phyloP scores from a whole-genome alignment of 2,329 filamentous ascomycete genomes.

The Claviceps paspali region DNA sequence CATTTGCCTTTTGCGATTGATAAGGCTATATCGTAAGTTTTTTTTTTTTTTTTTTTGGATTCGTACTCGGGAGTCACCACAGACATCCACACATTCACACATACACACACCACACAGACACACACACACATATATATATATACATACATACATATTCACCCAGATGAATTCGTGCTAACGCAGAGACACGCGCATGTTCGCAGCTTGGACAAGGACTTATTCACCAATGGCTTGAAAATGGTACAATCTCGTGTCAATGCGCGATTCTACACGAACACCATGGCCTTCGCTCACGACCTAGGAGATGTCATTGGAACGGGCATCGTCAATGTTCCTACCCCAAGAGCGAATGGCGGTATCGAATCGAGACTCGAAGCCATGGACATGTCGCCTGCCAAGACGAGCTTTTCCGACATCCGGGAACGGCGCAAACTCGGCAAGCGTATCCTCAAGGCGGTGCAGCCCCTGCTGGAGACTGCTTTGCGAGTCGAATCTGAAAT shows the following conservation, averaged over 20 bases:
- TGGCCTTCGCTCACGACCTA: conserved; percentile 42
- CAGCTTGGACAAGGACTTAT: conserved; percentile 47
- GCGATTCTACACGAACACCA: conserved; percentile 41
- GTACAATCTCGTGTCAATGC: conserved; percentile 37
- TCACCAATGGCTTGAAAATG: conserved; percentile 33
- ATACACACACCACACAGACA: no score
- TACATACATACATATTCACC: no score
- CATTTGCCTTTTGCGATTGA: conserved; percentile 65
- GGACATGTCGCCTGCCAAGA: conserved; percentile 35
- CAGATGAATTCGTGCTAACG: no score
- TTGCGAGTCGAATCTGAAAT: conserved; percentile 71
- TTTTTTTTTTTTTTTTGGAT: background rate
- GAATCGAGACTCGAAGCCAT: conserved; percentile 18
- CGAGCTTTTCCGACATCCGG: conserved; percentile 51
- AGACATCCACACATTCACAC: no score
- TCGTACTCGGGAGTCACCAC: no score
- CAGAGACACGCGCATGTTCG: no score
- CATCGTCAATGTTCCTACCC: conserved; percentile 23
- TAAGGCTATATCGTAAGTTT: conserved; percentile 61
- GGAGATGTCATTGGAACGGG: conserved; percentile 36
- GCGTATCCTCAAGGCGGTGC: conserved; percentile 71
- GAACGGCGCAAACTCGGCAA: conserved; percentile 77
- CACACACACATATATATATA: no score
- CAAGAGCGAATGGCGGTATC: background rate
- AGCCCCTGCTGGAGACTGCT: conserved; percentile 62